phyloP scores from a whole-genome alignment of 345 rosid species.

The Eucalyptus pauciflora region DNA sequence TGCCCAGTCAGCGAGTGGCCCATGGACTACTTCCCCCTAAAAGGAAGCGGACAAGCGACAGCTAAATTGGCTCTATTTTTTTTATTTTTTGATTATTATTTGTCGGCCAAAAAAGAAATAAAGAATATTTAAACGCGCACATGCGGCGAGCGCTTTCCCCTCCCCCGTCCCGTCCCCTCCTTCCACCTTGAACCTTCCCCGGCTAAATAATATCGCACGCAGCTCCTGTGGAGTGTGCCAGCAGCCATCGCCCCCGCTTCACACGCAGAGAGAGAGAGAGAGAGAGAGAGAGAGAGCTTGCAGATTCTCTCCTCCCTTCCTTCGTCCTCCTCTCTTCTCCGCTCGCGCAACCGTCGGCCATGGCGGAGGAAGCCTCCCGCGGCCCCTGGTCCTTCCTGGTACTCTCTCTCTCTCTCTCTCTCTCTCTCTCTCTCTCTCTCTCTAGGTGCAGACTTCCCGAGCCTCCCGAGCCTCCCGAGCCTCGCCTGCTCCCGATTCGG shows the following conservation, averaged over 20 bases:
- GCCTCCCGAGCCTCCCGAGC: background rate
- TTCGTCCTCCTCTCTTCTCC: background rate
- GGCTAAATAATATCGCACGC: background rate
- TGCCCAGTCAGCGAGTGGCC: too few species aligned
- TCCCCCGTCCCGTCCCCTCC: background rate
- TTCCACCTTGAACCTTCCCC: background rate
- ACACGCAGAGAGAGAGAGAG: background rate
- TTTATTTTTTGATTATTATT: background rate
- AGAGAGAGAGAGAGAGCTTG: background rate
- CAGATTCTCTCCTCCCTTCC: background rate
- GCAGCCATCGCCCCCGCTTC: background rate
- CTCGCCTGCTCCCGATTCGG: background rate
- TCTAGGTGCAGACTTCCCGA: background rate
- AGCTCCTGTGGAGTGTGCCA: background rate
- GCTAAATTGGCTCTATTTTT: background rate
- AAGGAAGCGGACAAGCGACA: background rate
- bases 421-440: too few species aligned
- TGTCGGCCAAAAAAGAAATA: background rate
- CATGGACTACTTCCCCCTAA: too few species aligned
- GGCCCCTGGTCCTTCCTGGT: slow-evolving; percentile 97
- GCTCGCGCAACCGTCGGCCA: slow-evolving; percentile 1
- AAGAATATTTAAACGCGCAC: background rate
- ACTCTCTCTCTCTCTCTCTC: background rate
- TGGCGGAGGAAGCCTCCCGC: slow-evolving; percentile 62
- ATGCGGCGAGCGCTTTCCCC: background rate